Base-by-base conservation (phyloP, 2,329 filamentous ascomycete species). In the Sarocladium strictum region DNA sequence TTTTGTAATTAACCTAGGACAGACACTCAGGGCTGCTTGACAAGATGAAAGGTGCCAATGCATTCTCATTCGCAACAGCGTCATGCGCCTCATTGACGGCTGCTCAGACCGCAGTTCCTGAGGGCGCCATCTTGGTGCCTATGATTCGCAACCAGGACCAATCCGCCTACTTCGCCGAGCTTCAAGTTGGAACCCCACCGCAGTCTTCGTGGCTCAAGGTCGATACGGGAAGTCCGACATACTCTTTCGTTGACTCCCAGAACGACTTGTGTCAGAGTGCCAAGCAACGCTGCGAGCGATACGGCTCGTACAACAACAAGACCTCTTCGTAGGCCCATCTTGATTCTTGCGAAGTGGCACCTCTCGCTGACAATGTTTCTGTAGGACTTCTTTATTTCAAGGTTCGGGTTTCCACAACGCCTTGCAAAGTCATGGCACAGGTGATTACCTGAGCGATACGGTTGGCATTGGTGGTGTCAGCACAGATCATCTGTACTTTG, bases 101-200 rank as follows among this genome's bases (percentile, higher is more conserved):
- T 15, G 43, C 23, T 11, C 37, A 40, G 37, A n/a, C 19, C 5
- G 24, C 7, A 4, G 15, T 53, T 26, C 32, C 50, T n/a, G 14
- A 17, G 3, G 32, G 50, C 21, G 35, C 24, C 50, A 40, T 53
- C 29, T 5, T 29, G 12, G 50, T 53, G 3, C 50, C 50, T 11
- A 11, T 53, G 50, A 26, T 29, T 14, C 50, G 50, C 50, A 23
- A 53, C 19, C 33, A 24, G 9, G 33, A 19, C 32, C 24, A 26
- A 23, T 9, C 50, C 15, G 50, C 32, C 5, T 53, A 53, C 23
- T 17, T 40, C 19, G 50, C 50, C 27, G 50, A 53, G 21, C 21
- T 53, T 15, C 33, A 53, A 9, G 50, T 53, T 27, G 50, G 50
- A 10, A 53, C 50, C 6, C 50, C 50, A 17, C 33, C 50, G 4